Evolutionary conservation across 139 green algal species (phyloP).

Genomic region (Picochlorum sp.): DNA sequence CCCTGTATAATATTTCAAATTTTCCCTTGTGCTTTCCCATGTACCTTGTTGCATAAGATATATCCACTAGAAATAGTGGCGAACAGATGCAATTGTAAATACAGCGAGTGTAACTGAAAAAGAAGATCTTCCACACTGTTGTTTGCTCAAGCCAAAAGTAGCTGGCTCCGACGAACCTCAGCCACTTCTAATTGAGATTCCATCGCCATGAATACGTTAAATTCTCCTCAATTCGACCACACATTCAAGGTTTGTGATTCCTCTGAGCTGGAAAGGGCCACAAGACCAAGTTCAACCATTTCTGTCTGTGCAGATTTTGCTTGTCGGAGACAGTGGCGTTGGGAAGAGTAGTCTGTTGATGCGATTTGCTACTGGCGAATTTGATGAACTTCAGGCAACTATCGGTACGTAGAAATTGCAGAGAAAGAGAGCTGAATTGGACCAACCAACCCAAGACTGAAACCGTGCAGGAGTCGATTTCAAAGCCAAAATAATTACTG

Average conservation of each 20-base stretch:
- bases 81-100: too few relatives aligned
- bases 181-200: background rate
- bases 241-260: slow-evolving; percentile 59
- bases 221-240: slow-evolving; percentile 35
- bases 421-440: background rate
- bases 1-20: too few relatives aligned
- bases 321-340: slow-evolving; percentile 85
- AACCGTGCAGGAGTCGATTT: slow-evolving; percentile 85
- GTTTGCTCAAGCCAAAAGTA: too few relatives aligned
- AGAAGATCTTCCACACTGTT: too few relatives aligned
- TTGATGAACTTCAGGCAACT: slow-evolving; percentile 72
- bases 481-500: slow-evolving; percentile 79
- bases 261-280: background rate
- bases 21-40: too few relatives aligned
- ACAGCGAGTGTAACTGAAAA: too few relatives aligned
- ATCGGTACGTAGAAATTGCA: slow-evolving; percentile 48
- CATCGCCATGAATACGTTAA: background rate
- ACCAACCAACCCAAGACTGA: background rate
- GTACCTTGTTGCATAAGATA: too few relatives aligned
- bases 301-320: slow-evolving; percentile 52
- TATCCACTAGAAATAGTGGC: too few relatives aligned
- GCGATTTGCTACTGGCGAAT: slow-evolving; percentile 74
- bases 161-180: background rate
- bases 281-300: background rate
- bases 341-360: slow-evolving; percentile 84